Base-by-base conservation (phyloP, 208 protist genomes). In the Trypanosoma theileri region DNA sequence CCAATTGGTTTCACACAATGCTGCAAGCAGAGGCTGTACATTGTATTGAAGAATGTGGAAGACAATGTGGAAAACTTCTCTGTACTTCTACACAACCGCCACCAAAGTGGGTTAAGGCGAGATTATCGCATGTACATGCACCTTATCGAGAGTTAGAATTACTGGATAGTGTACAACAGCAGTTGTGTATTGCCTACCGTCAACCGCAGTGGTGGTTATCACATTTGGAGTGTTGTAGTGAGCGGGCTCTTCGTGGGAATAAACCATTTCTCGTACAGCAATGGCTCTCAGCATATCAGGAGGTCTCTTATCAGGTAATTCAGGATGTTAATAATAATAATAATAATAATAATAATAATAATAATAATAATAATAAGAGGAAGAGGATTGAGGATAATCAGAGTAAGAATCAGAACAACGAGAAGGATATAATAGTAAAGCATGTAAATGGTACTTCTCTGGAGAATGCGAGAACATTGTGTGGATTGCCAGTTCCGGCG, bases 1-100 rank as follows among this genome's bases (percentile, higher is more conserved):
- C 73, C 1, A 81, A 72, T 14, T 79, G 81, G 51, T 62, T 81
- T 24, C 12, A 59, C 0, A 66, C 67, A 4, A 69, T 89, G 46
- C 24, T 89, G 13, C 71, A 77, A 3, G 73, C 79, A 19, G 83
- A 92, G 66, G 81, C 79, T n/a, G 54, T 92, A 26, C 55, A 69
- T 13, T 71, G 88, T 40, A 71, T 92, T 48, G 71, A 74, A 11
- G 64, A 78, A 17, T 85, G 78, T 55, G 73, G 65, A 17, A 28
- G 56, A n/a, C 44, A 21, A 22, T 28, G 12, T 12, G 19, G 12
- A 31, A 4, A 22, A 48, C 11, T n/a, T n/a, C n/a, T 48, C 16
- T 14, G 16, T 48, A 48, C 10, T n/a, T 48, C 44, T 48, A n/a
- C 44, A 48, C 48, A 14, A 19, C 17, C 10, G 9, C 56, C 69